phyloP scores from a whole-genome alignment of 163 green algal genomes.

The Chlamydomonas reinhardtii region DNA sequence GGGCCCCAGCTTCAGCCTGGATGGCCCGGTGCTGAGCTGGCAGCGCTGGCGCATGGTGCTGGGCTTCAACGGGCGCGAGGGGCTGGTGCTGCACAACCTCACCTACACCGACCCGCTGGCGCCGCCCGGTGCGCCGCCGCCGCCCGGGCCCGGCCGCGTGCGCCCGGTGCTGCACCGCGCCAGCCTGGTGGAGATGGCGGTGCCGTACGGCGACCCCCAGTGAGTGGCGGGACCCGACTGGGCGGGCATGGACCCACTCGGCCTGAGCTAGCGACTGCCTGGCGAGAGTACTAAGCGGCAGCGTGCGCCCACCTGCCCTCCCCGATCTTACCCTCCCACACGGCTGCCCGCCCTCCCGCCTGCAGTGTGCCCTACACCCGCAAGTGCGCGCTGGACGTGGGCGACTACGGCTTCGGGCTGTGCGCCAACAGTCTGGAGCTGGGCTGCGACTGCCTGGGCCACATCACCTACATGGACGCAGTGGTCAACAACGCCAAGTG shows the following conservation, averaged over 20 bases:
- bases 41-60: conserved; percentile 89
- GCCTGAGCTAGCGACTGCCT: too few species aligned
- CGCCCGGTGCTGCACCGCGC: conserved; percentile 81
- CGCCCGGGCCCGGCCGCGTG: conserved; percentile 1
- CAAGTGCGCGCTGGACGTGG: conserved; percentile 94
- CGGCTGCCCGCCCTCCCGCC: background rate
- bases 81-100: conserved; percentile 86
- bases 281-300: too few species aligned
- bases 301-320: too few species aligned
- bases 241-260: too few species aligned
- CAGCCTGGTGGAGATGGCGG: conserved; percentile 93
- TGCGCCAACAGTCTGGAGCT: conserved; percentile 78
- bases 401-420: conserved; percentile 64
- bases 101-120: conserved; percentile 39
- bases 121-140: too few species aligned
- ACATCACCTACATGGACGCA: conserved; percentile 87
- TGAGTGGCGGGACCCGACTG: conserved; percentile 21
- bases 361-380: conserved; percentile 72
- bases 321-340: too few species aligned
- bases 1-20: conserved; percentile 69
- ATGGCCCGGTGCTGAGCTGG: conserved; percentile 82
- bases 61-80: conserved; percentile 90
- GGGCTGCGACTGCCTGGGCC: conserved; percentile 87
- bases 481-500: conserved; percentile 61
- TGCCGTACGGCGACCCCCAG: conserved; percentile 81